Base-by-base conservation (phyloP, 768 basidiomycete species). In the Tricholoma sp. region DNA sequence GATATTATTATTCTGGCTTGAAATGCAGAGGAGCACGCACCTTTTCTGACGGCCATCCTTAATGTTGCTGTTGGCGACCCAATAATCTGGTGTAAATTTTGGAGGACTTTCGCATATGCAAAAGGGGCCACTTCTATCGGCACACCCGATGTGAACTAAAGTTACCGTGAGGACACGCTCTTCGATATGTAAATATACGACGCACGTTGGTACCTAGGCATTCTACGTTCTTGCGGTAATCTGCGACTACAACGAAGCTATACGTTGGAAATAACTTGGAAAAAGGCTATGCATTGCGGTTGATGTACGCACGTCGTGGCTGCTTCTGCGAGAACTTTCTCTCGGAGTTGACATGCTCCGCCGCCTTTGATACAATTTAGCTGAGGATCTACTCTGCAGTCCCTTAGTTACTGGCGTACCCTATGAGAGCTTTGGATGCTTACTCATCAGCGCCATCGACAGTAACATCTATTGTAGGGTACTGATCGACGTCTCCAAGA, bases 381-480 rank as follows among this genome's bases (percentile, higher is more conserved):
- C 39, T 83, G 71, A 41, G 79, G 71, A 70, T 98, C 94, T 21
- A 97, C 93, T 74, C 94, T 96, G 67, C 29, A 46, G 47, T 18
- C 43, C 37, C 8, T 19, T 56, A 0, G 49, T 12, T 19, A 35
- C 10, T 34, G 8, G 27, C 22, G 19, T 47, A 43, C n/a, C 22
- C 50, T 37, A 19, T 50, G 37, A 43, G 19, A 14, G 9, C 16
- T 19, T 27, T 50, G 37, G 52, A 0, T 1, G 72, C 91, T 62
- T 62, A 95, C 92, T 98, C 96, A 61, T 98, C 96, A 2, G 96
- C 96, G 45, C 96, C 96, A 67, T 99, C 97, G 43, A 99, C 84
- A 0, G 95, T 98, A n/a, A 98, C 91, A 65, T 99, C 97, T 55
- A 98, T 88, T 1, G 78, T 76, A 4, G 89, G 86, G 72, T 89